Evolutionary conservation across 2,329 filamentous ascomycete species (phyloP), one percentile per base, ranked within the genome.

Genomic region (Verticillium alfalfae): DNA sequence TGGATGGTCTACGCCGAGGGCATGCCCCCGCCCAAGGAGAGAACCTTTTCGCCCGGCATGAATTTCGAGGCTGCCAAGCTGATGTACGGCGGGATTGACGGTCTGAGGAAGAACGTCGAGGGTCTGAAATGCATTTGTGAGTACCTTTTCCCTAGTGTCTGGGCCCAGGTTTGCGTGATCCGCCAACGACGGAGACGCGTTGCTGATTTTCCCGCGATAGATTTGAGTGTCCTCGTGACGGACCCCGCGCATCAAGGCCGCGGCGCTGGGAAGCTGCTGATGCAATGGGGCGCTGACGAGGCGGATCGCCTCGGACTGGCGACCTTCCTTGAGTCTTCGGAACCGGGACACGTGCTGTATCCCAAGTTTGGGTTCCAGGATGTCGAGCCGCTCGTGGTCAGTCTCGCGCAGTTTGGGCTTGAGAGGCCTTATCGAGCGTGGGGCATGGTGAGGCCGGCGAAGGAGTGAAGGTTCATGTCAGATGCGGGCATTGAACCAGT

Each of bases 181-280:
- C 26, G 26, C 26, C 26, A 5, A 31, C 26, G 26, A 31, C 26
- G 26, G 26, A 5, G 5, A 31, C 26, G 26, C 26, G 12, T 26
- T 10, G 26, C 34, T 60, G 61, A 60, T 57, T 22, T 3, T 4
- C 1, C 1, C 49, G 22, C 13, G 3, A 18, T 18, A 77, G 75
- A 77, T 60, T 65, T 78, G 2, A 73, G 75, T 56, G 68, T 75
- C 1, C 68, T 78, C 38, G 73, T 77, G 52, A 78, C 76, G 2
- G 69, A 75, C 56, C 70, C 75, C 1, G 70, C 70, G 15, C 73
- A 76, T 60, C 75, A 76, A 56, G 68, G 69, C 56, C 71, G 72
- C 7, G 76, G 76, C 5, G 72, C 72, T 13, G 75, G 68, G 2
- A 66, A 67, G 22, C 64, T 76, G 66, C 65, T 78, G 62, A 60